Base-by-base conservation (phyloP, 2,329 filamentous ascomycete genomes). In the Zasmidium angulare region DNA sequence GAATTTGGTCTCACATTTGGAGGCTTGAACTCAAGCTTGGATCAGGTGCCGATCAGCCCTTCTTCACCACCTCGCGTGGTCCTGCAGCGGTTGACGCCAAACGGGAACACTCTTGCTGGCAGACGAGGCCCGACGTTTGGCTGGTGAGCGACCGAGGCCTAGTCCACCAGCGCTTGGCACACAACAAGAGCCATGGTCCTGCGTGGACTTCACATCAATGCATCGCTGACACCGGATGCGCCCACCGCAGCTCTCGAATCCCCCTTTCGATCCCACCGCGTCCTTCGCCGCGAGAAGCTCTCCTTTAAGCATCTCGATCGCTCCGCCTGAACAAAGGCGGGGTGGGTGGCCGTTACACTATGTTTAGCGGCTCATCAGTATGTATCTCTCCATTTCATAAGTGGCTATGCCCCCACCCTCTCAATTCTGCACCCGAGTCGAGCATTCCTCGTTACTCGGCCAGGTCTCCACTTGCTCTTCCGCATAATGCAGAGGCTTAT, bases 351-450 rank as follows among this genome's bases (percentile, higher is more conserved):
- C 31, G 31, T 46, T 46, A 46, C 31, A 54, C 3, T 43, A 68
- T 68, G 66, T 68, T 68, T 53, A 63, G 65, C 47, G 58, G 65
- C 50, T 66, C 64, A 46, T 63, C 63, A n/a, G 66, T 68, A 60
- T 62, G 66, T 50, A 26, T 50, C 22, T 50, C 20, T 19, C 48
- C 19, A 19, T 29, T 50, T 50, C 48, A 50, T 19, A 23, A 50
- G 10, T 43, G 3, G 6, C 7, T 17, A 3, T 17, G 4, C 36
- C 36, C 48, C 48, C 6, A n/a, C 23, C 23, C 43, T 6, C 43
- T 17, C 17, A n/a, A n/a, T n/a, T 49, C 46, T 49, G 4, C 46
- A 24, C 46, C 11, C 46, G 46, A 49, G 4, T 49, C 46, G 46
- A 3, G 4, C 20, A 43, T 19, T 43, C n/a, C 6, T 17, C n/a